A percentile compares a stretch with the other conserved stretches of the same genome.
Evolutionary conservation across 75 land plant genomes (phyloP).

Genomic region (Pseudotsuga menziesii): DNA sequence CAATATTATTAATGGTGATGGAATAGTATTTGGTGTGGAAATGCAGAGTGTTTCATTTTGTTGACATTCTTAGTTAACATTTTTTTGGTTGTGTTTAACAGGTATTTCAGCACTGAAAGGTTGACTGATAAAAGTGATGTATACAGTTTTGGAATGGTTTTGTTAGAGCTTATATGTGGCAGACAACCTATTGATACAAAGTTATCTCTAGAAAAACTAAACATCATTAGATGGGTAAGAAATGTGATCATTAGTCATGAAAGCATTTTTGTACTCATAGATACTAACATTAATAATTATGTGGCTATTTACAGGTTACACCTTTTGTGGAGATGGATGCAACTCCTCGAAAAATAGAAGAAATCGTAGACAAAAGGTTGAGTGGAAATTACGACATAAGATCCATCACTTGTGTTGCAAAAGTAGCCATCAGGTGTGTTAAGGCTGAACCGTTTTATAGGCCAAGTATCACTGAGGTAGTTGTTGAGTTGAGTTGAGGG

Average conservation of each 20-base stretch:
- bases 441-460: slow-evolving; percentile 6
- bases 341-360: slow-evolving; percentile 1
- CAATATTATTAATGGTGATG: too few species aligned
- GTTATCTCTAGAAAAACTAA: background rate
- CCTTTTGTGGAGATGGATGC: background rate
- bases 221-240: background rate
- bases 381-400: slow-evolving; percentile 3
- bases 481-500: slow-evolving; percentile 20
- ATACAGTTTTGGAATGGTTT: slow-evolving; percentile 16
- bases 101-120: too few species aligned
- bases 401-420: slow-evolving; percentile 12
- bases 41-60: too few species aligned
- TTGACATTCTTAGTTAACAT: too few species aligned
- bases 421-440: slow-evolving; percentile 23
- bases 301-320: background rate
- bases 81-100: too few species aligned
- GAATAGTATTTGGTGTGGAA: too few species aligned
- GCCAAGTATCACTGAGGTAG: slow-evolving; percentile 24
- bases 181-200: background rate
- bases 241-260: background rate
- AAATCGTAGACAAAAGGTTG: slow-evolving; percentile 3
- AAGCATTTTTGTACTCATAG: too few species aligned
- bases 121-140: too few species aligned
- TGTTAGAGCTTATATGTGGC: slow-evolving; percentile 2
- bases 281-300: background rate